Base-by-base conservation (phyloP, 164 flowering plant genomes). In the Tetrastigma voinierianum region DNA sequence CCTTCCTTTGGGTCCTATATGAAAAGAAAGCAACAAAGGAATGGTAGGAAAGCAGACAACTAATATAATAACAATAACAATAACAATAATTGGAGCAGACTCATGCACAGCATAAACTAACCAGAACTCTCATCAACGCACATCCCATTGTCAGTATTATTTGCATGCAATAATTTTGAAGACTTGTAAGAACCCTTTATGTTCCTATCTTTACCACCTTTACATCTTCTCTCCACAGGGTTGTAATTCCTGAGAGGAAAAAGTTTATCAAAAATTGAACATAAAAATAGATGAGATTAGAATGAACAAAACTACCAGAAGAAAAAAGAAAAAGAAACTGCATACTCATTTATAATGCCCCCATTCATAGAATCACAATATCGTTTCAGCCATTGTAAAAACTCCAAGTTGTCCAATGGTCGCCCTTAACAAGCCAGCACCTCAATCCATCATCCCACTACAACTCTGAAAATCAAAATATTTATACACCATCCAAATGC, bases 331-430 rank as follows among this genome's bases (percentile, higher is more conserved):
- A 45, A 46, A 64, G 46, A 44, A 51, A 51, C 40, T 54, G 61
- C 82, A 61, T 88, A 94, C 98, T 91, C 91, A 63, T 89, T 91
- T 84, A 85, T 86, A 43, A 94, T 83, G 76, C 96, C 97, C 59
- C 97, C 96, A 77, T 86, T 94, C 49, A 91, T 70, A 47, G 96
- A 88, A 70, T 94, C 97, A 71, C 97, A 94, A 65, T 90, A 89
- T 47, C 88, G 96, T 72, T 94, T 94, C 62, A 94, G 80, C 98
- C 98, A 94, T 64, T 94, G 98, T 43, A 94, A 69, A 68, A 94
- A 91, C 80, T 94, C 98, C 86, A 91, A 80, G 73, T 94, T 94
- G 77, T 94, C 98, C 83, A 90, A 67, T 20, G 98, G 95, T 9
- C 97, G 81, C 9, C 95, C 92, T 91, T 94, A 51, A 92, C 87